Conservation (phyloP, 768 basidiomycete species). For the Lanmaoa pseudosensibilis region DNA sequence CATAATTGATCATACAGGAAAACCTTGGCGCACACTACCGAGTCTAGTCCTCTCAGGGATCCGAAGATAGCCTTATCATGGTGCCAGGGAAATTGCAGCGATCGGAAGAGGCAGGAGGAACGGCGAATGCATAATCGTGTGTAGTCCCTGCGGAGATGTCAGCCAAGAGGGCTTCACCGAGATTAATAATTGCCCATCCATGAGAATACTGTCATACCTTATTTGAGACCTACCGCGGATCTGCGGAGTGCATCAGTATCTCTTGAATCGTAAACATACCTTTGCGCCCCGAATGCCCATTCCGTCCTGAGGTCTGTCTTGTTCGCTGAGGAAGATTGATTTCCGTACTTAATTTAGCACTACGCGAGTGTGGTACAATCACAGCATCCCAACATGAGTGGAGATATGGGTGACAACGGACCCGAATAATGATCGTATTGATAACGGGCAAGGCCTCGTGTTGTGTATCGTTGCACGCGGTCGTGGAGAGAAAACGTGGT, state of each 20-base stretch:
- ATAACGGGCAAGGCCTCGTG: slow-evolving; percentile 10
- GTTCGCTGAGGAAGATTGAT: not conserved
- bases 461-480: not conserved
- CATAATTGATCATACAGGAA: slow-evolving; percentile 19
- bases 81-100: slow-evolving; percentile 12
- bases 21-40: slow-evolving; percentile 16
- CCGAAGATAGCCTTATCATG: slow-evolving; percentile 33
- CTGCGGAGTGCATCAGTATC: slow-evolving; percentile 19
- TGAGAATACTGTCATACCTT: slow-evolving; percentile 28
- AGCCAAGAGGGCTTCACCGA: slow-evolving; percentile 21
- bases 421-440: slow-evolving; percentile 13
- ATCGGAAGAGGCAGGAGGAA: slow-evolving; percentile 26
- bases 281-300: slow-evolving; percentile 1
- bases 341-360: slow-evolving; percentile 4
- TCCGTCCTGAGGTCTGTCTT: slow-evolving; percentile 16
- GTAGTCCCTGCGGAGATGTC: slow-evolving; percentile 19
- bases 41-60: slow-evolving; percentile 30
- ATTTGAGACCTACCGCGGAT: slow-evolving; percentile 30
- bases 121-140: slow-evolving; percentile 27
- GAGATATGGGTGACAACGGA: slow-evolving; percentile 8
- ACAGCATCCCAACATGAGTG: not conserved
- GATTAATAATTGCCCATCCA: slow-evolving; percentile 14
- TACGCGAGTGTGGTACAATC: not conserved
- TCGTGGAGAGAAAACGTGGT: not conserved
- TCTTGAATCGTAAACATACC: slow-evolving; percentile 2